Conservation (phyloP, 768 basidiomycete genomes). For the Pisolithus albus region DNA sequence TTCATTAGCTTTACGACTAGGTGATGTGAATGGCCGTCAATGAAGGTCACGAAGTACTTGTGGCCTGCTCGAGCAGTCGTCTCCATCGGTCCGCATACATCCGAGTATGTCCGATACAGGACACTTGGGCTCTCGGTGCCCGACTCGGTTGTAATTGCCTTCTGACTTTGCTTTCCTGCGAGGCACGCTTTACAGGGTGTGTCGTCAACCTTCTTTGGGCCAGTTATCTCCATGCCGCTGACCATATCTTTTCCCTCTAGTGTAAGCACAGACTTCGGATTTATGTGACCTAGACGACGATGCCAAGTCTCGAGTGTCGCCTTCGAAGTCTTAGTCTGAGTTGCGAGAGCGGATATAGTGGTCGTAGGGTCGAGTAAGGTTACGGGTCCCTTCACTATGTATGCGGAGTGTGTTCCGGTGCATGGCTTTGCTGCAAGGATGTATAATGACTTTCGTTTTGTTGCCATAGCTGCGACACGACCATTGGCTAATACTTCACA, state of each 20-base stretch:
- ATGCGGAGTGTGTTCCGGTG: background rate
- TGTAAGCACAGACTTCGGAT: background rate
- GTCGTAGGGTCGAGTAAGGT: background rate
- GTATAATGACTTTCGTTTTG: background rate
- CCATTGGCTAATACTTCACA: background rate
- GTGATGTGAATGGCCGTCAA: conserved; percentile 15
- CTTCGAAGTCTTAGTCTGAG: background rate
- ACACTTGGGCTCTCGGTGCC: background rate
- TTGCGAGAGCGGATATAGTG: background rate
- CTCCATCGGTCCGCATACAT: conserved; percentile 17
- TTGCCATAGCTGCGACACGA: background rate
- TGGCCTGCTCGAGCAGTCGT: conserved; percentile 2
- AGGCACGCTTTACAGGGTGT: conserved; percentile 14
- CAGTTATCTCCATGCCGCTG: conserved; percentile 1
- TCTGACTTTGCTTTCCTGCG: conserved; percentile 17
- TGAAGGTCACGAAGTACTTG: conserved; percentile 15
- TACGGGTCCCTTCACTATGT: background rate
- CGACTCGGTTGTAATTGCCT: conserved; percentile 8
- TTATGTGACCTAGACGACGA: background rate
- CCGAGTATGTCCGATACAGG: conserved; percentile 7
- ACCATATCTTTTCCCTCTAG: conserved; percentile 4
- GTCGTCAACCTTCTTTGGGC: background rate
- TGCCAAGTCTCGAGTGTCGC: conserved; percentile 4
- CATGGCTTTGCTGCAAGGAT: background rate
- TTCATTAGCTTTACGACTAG: conserved; percentile 8